A percentile compares a stretch with the other conserved stretches of the same genome.
These are phyloP conservation scores for Boletus vinaceobasis DNA, from an alignment of 768 basidiomycete species.

Conservation along the genomic window DNA sequence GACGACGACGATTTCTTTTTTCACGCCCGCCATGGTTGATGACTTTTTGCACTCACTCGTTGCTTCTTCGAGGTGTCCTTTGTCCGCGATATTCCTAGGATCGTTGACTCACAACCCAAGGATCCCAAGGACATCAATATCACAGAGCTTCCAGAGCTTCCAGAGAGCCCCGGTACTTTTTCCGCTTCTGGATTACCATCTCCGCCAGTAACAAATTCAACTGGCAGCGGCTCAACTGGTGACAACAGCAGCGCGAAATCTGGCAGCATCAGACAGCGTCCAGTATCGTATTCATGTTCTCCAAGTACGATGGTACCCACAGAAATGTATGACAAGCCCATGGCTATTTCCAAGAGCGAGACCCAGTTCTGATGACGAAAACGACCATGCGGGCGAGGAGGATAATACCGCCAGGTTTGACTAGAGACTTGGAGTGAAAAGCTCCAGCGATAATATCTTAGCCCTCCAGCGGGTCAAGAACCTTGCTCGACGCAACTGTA, in stretches of 20 bases:
- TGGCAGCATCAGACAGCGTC: slow-evolving; percentile 39
- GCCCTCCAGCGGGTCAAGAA: slow-evolving; percentile 69
- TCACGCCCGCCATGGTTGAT: slow-evolving; percentile 24
- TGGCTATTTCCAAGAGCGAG: slow-evolving; percentile 25
- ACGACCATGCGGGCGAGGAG: slow-evolving; percentile 52
- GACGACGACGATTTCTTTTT: slow-evolving; percentile 17
- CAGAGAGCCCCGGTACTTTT: slow-evolving; percentile 52
- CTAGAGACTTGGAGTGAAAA: slow-evolving; percentile 32
- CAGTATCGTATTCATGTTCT: slow-evolving; percentile 26
- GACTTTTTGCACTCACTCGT: slow-evolving; percentile 40
- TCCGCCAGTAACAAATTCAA: slow-evolving; percentile 83
- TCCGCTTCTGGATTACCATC: slow-evolving; percentile 72
- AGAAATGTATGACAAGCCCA: slow-evolving; percentile 37
- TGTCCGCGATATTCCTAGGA: slow-evolving; percentile 61
- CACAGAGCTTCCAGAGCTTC: slow-evolving; percentile 69
- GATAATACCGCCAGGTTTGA: slow-evolving; percentile 61
- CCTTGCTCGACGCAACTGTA: slow-evolving; percentile 67
- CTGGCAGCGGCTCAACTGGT: slow-evolving; percentile 74
- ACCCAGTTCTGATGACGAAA: slow-evolving; percentile 39
- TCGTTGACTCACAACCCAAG: slow-evolving; percentile 38
- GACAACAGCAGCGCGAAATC: slow-evolving; percentile 47
- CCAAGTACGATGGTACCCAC: slow-evolving; percentile 37
- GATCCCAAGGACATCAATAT: slow-evolving; percentile 40
- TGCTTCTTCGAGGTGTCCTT: slow-evolving; percentile 46
- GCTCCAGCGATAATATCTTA: slow-evolving; percentile 50